A percentile compares a stretch with the other conserved stretches of the same genome.
These are phyloP conservation scores for Neonectria hederae DNA, from an alignment of 2,329 filamentous ascomycete species.

Conservation along the genomic window DNA sequence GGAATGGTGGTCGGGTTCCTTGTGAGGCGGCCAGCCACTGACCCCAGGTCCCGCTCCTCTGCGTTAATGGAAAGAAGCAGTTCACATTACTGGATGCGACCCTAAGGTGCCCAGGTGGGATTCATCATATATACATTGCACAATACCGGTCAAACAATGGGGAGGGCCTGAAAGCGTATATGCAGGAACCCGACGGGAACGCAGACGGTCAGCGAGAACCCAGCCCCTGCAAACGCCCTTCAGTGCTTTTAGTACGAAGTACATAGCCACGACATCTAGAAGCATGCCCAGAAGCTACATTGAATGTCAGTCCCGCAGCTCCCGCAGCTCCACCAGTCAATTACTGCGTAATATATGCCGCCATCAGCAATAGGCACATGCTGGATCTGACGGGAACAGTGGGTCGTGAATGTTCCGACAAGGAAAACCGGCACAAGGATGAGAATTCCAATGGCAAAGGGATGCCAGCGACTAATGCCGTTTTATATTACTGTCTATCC, in stretches of 20 bases:
- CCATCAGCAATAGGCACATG: slow-evolving; percentile 1
- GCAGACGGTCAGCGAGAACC: neutral
- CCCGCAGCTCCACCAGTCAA: slow-evolving; percentile 10
- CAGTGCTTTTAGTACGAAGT: too few species aligned
- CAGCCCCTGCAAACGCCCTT: neutral
- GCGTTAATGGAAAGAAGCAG: neutral
- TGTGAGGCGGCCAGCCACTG: neutral
- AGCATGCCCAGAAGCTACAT: neutral
- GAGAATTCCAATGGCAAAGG: neutral
- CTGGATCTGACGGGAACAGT: neutral
- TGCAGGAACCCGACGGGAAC: neutral
- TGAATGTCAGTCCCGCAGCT: neutral
- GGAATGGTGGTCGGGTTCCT: neutral
- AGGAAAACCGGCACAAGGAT: neutral
- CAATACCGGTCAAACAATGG: neutral
- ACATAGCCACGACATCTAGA: neutral
- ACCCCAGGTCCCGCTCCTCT: neutral
- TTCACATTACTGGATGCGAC: too few species aligned
- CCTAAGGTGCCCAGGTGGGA: too few species aligned
- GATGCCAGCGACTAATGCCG: too few species aligned
- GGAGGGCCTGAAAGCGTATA: neutral
- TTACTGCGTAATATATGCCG: slow-evolving; percentile 13
- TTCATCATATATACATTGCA: neutral
- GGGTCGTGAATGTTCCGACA: neutral
- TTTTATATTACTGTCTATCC: neutral